Percentiles rank a stretch among this genome's conserved stretches.
Evolutionary conservation across 192 early-diverging fungal genomes (phyloP).

Genomic region (Allomyces macrogynus): DNA sequence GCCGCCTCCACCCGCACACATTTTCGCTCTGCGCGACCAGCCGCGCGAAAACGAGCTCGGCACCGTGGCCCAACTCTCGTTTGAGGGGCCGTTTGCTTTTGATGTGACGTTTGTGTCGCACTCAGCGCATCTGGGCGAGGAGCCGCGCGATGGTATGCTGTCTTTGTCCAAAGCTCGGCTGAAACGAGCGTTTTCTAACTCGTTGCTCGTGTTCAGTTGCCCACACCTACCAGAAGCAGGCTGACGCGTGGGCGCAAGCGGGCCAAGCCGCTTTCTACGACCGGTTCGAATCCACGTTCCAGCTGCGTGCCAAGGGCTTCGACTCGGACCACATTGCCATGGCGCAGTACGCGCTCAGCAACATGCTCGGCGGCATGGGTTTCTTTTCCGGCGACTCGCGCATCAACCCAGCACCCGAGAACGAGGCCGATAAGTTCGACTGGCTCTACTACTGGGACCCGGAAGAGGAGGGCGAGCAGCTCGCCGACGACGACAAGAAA

Average conservation of each 20-base stretch:
- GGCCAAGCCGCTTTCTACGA: not conserved
- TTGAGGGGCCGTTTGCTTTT: not conserved
- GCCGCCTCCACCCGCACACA: no score
- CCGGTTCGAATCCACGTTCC: constrained; percentile 10
- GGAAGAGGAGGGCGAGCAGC: constrained; percentile 31
- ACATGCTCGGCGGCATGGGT: constrained; percentile 77
- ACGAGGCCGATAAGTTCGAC: not conserved
- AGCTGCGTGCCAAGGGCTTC: constrained; percentile 15
- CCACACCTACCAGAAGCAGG: not conserved
- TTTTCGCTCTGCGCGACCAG: no score
- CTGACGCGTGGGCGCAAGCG: not conserved
- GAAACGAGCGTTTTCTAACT: no score
- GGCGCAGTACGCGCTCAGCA: constrained; percentile 54
- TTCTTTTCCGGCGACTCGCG: constrained; percentile 20
- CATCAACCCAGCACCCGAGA: constrained; percentile 7
- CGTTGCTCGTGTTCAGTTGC: not conserved
- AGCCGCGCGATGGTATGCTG: no score
- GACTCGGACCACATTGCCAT: constrained; percentile 35
- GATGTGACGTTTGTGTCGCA: not conserved
- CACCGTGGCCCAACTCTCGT: not conserved
- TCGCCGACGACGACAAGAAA: constrained; percentile 10
- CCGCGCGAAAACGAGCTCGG: no score
- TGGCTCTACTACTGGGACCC: constrained; percentile 21
- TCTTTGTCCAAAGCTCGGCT: no score
- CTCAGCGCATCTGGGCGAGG: no score